These are phyloP conservation scores for Lepidium sativum DNA, from an alignment of 345 rosid species.

Conservation along the genomic window DNA sequence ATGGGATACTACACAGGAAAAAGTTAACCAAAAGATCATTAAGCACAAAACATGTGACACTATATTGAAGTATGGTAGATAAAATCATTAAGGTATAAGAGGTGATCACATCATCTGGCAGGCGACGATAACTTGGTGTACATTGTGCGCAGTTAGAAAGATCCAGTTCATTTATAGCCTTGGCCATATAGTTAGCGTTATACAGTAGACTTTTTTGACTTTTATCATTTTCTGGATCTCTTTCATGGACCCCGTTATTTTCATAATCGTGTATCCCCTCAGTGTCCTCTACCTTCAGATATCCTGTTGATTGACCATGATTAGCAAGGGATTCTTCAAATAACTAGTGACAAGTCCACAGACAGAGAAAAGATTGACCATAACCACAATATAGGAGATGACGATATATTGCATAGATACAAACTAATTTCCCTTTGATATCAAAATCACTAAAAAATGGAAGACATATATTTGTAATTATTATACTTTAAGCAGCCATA, in stretches of 20 bases:
- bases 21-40: conserved; percentile 1
- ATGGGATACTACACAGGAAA: conserved; percentile 63
- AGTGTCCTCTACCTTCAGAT: conserved; percentile 56
- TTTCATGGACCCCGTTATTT: conserved; percentile 52
- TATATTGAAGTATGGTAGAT: not conserved
- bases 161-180: conserved; percentile 90
- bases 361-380: not conserved
- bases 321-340: conserved; percentile 40
- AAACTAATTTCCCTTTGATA: not conserved
- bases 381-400: not conserved
- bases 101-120: conserved; percentile 67
- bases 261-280: conserved; percentile 54
- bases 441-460: not conserved
- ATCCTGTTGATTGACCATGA: conserved; percentile 57
- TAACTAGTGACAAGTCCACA: not conserved
- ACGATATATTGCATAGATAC: not conserved
- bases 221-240: conserved; percentile 57
- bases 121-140: conserved; percentile 91
- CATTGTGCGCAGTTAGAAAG: conserved; percentile 83
- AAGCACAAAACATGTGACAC: not conserved
- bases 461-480: not conserved
- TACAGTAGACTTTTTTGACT: conserved; percentile 49
- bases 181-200: conserved; percentile 56
- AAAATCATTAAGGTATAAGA: conserved; percentile 1
- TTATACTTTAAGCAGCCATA: not conserved